Evolutionary conservation across 495 filamentous ascomycete genomes (phyloP).

Genomic region (Aspergillus kassunensis): DNA sequence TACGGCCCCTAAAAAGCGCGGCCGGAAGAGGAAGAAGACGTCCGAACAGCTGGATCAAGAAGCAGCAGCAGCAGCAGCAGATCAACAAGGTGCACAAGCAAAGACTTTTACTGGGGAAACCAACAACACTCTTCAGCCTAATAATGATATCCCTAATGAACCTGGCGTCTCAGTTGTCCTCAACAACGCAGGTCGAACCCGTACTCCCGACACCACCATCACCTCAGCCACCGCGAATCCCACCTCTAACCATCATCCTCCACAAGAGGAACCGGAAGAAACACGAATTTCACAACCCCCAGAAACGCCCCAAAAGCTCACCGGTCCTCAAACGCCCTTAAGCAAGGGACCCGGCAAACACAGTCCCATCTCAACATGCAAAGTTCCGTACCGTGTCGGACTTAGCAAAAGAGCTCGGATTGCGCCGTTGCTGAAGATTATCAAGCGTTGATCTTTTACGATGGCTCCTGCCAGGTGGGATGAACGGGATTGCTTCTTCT

Average conservation of each 20-base stretch:
- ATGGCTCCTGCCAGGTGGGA: no score
- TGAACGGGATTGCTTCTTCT: no score
- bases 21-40: conserved; percentile 42
- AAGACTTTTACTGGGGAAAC: background rate
- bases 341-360: conserved; percentile 35
- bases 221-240: background rate
- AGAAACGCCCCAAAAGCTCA: conserved; percentile 21
- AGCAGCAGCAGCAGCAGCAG: background rate
- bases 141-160: background rate
- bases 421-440: conserved; percentile 59
- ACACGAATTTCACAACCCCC: no score
- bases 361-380: conserved; percentile 51
- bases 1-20: conserved; percentile 39
- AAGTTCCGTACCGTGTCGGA: conserved; percentile 61
- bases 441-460: conserved; percentile 62
- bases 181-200: background rate
- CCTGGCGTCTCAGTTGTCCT: background rate
- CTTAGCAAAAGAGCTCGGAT: conserved; percentile 63
- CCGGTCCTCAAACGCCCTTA: conserved; percentile 6
- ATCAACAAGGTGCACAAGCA: background rate
- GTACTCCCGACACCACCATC: background rate
- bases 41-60: conserved; percentile 17
- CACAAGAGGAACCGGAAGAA: background rate
- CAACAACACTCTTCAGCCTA: background rate
- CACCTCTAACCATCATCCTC: conserved; percentile 6